A percentile compares a stretch with the other conserved stretches of the same genome.
phyloP scores from a whole-genome alignment of 257 asterid genomes.

The Leonotis leonurus region DNA sequence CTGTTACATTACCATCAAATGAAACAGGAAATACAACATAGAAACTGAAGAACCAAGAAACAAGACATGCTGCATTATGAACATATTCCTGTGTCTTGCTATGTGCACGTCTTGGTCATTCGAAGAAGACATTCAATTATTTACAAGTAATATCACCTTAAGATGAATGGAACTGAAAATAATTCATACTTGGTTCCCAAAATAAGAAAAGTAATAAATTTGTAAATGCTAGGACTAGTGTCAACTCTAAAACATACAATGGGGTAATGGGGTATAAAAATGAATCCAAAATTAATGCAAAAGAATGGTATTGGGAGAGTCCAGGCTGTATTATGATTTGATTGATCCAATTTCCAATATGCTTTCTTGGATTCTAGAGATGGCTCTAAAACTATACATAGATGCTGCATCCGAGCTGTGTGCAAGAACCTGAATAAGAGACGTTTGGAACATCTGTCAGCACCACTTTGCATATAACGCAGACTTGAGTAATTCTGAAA shows the following conservation, averaged over 20 bases:
- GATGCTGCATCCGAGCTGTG: constrained; percentile 4
- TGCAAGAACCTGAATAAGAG: constrained; percentile 17
- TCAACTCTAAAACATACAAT: constrained; percentile 8
- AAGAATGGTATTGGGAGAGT: background rate
- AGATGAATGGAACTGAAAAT: background rate
- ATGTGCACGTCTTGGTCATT: no score
- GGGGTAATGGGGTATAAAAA: background rate
- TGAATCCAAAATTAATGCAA: background rate
- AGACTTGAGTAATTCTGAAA: background rate
- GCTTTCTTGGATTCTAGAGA: constrained; percentile 18
- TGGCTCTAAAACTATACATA: constrained; percentile 15
- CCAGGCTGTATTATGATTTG: background rate
- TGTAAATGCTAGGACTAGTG: constrained; percentile 10
- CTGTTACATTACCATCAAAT: background rate
- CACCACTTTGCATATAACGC: background rate
- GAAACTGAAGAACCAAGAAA: no score
- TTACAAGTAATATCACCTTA: no score
- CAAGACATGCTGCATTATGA: no score
- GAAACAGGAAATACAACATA: background rate
- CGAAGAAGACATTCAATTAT: no score
- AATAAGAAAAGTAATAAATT: no score
- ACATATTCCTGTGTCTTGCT: no score
- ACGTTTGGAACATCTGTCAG: background rate
- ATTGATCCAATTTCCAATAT: background rate
- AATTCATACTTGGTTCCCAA: background rate